Conservation (phyloP, 768 basidiomycete species). For the Lanmaoa pseudosensibilis region DNA sequence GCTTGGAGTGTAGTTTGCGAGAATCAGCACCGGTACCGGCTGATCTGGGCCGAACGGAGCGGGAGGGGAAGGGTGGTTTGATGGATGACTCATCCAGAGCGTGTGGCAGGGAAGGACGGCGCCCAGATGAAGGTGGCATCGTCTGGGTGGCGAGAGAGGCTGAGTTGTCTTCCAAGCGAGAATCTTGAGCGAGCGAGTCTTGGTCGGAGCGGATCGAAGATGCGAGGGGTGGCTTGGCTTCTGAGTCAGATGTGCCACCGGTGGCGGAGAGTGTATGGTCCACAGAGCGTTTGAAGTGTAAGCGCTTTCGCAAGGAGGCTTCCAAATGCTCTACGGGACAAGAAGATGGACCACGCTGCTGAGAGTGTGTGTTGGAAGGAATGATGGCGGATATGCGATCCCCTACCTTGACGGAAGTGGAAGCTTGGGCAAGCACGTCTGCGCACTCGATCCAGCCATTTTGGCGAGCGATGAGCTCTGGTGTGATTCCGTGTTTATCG, state of each 20-base stretch:
- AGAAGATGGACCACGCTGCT: conserved; percentile 22
- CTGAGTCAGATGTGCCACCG: conserved; percentile 35
- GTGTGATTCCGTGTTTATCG: conserved; percentile 91
- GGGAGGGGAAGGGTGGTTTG: conserved; percentile 31
- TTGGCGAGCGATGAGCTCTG: conserved; percentile 78
- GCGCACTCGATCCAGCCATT: conserved; percentile 82
- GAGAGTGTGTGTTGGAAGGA: conserved; percentile 15
- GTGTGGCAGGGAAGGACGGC: conserved; percentile 72
- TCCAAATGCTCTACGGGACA: conserved; percentile 34
- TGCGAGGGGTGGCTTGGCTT: conserved; percentile 21
- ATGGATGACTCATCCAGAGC: conserved; percentile 38
- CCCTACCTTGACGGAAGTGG: conserved; percentile 22
- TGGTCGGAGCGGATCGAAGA: conserved; percentile 16
- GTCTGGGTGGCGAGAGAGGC: neutral
- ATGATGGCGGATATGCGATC: conserved; percentile 4
- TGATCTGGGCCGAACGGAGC: conserved; percentile 62
- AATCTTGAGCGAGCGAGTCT: conserved; percentile 6
- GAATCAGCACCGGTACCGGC: conserved; percentile 68
- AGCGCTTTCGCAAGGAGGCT: conserved; percentile 40
- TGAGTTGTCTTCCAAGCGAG: conserved; percentile 3
- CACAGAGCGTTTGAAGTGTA: conserved; percentile 77
- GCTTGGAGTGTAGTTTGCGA: conserved; percentile 62
- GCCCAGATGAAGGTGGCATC: conserved; percentile 35
- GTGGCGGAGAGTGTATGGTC: conserved; percentile 62
- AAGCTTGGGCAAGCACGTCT: conserved; percentile 66